Conservation (phyloP, 1,139 yeast genomes). For the Geotrichum bryndzae region DNA sequence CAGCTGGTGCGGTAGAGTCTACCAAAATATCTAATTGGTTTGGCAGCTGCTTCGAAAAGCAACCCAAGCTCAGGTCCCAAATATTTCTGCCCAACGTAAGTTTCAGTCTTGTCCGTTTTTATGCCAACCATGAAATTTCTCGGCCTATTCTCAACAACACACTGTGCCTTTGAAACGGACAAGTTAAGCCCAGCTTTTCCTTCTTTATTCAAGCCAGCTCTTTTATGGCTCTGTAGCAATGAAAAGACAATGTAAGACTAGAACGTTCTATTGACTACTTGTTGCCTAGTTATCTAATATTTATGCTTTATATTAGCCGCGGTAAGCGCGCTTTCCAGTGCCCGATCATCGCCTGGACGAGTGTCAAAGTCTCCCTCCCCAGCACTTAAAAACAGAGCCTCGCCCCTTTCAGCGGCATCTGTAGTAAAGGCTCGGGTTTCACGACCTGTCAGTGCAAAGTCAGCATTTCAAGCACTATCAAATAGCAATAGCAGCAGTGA, state of each 20-base stretch:
- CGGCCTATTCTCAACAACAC: too few species aligned
- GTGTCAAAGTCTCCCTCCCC: not conserved
- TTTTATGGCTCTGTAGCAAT: not conserved
- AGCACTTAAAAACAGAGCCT: not conserved
- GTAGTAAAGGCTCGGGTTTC: not conserved
- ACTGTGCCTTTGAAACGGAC: not conserved
- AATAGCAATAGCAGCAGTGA: not conserved
- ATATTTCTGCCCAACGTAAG: not conserved
- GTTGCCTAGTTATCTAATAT: not conserved
- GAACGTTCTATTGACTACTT: not conserved
- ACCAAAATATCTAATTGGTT: not conserved
- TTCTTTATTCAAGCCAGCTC: not conserved
- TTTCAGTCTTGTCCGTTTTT: not conserved
- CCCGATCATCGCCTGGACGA: not conserved
- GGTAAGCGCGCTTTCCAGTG: constrained; percentile 4
- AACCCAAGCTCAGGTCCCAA: not conserved
- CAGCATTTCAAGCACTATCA: not conserved
- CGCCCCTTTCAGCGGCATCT: not conserved
- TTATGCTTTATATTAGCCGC: not conserved
- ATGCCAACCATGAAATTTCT: too few species aligned
- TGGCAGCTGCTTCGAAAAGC: not conserved
- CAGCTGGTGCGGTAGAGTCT: not conserved
- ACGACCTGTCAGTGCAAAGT: not conserved
- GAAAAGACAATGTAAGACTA: constrained; percentile 5
- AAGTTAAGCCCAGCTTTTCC: not conserved